Evolutionary conservation across 2,329 filamentous ascomycete species (phyloP).

Genomic region (Lecanosticta acicola): DNA sequence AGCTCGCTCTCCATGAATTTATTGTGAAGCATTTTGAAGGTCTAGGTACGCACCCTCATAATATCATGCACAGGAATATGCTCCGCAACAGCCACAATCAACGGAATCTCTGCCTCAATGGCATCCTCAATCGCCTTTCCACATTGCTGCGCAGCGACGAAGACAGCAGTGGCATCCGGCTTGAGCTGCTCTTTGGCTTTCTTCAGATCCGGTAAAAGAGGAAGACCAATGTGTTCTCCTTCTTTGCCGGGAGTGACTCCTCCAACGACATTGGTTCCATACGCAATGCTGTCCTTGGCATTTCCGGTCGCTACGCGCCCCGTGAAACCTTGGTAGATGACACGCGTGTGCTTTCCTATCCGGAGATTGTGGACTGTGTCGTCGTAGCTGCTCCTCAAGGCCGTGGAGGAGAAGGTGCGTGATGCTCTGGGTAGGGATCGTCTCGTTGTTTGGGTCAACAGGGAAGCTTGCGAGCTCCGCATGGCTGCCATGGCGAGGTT

Average conservation of each 20-base stretch:
- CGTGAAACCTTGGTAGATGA: slow-evolving; percentile 68
- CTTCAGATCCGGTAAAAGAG: slow-evolving; percentile 63
- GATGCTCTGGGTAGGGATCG: slow-evolving; percentile 2
- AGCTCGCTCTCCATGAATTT: background rate
- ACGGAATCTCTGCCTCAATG: slow-evolving; percentile 69
- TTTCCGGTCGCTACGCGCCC: slow-evolving; percentile 67
- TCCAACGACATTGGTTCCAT: slow-evolving; percentile 75
- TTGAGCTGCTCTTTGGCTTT: slow-evolving; percentile 64
- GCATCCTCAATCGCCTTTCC: slow-evolving; percentile 71
- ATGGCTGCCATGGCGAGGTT: slow-evolving; percentile 18
- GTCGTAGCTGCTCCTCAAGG: slow-evolving; percentile 43
- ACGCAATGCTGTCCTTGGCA: slow-evolving; percentile 67
- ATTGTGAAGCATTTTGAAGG: too few species aligned
- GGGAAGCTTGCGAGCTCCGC: slow-evolving; percentile 18
- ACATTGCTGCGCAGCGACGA: slow-evolving; percentile 70
- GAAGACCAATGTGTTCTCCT: slow-evolving; percentile 66
- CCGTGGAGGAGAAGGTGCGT: slow-evolving; percentile 27
- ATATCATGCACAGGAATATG: slow-evolving; percentile 76
- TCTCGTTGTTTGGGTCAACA: slow-evolving; percentile 14
- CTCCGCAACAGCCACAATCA: slow-evolving; percentile 74
- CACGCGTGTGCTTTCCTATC: slow-evolving; percentile 60
- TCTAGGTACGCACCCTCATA: slow-evolving; percentile 51
- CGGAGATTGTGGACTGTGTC: slow-evolving; percentile 62
- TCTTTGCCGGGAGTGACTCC: slow-evolving; percentile 67
- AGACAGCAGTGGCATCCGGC: slow-evolving; percentile 73